phyloP scores from a whole-genome alignment of 257 asterid genomes.

The Echites panduratus region DNA sequence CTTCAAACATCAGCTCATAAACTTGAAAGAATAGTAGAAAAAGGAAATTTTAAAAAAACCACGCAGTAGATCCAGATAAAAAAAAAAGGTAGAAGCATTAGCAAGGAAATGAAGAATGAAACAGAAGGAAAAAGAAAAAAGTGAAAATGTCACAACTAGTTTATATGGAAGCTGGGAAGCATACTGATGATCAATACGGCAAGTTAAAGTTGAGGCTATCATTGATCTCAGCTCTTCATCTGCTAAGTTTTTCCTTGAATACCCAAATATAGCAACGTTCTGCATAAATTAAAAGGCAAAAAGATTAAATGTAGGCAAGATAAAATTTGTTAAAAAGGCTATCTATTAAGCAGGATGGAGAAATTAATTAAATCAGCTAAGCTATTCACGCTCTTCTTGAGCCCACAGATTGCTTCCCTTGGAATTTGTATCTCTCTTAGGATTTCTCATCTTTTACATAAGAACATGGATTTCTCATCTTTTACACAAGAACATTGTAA shows the following conservation, averaged over 20 bases:
- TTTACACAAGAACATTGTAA: neutral
- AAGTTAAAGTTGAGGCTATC: constrained; percentile 43
- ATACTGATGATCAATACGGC: constrained; percentile 50
- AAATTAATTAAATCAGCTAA: neutral
- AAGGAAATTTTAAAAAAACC: neutral
- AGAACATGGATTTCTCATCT: too few relatives aligned
- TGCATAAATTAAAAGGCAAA: constrained; percentile 23
- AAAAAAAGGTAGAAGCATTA: neutral
- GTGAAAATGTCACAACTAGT: neutral
- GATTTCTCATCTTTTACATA: neutral
- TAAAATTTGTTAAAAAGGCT: neutral
- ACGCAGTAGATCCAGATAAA: too few relatives aligned
- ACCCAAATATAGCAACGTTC: constrained; percentile 40
- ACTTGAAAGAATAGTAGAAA: neutral
- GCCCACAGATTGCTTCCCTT: neutral
- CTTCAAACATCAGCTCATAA: neutral
- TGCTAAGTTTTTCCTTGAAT: constrained; percentile 35
- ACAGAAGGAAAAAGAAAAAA: neutral
- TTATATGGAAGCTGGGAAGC: constrained; percentile 15
- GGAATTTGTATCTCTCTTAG: neutral
- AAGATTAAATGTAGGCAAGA: constrained; percentile 11
- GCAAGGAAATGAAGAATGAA: neutral
- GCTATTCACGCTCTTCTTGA: neutral
- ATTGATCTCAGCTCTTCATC: constrained; percentile 42
- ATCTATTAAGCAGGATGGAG: neutral